Conservation (phyloP, 2,329 filamentous ascomycete genomes). For the Botrytis medusae region DNA sequence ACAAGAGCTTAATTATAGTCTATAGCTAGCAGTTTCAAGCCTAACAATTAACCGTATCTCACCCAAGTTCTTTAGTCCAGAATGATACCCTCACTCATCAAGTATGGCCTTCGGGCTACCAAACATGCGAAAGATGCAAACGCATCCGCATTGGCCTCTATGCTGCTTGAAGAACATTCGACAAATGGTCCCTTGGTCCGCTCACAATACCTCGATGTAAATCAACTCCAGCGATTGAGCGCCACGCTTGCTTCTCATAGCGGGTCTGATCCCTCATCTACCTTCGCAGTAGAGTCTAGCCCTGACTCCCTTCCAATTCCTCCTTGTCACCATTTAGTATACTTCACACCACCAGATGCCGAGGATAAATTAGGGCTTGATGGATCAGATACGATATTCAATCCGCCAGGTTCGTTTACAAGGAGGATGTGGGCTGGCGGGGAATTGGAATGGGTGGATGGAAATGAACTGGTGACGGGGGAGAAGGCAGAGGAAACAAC, state of each 20-base stretch:
- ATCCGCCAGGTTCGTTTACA: slow-evolving; percentile 59
- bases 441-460: slow-evolving; percentile 51
- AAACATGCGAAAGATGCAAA: slow-evolving; percentile 30
- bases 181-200: slow-evolving; percentile 44
- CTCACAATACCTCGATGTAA: slow-evolving; percentile 57
- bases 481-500: slow-evolving; percentile 58
- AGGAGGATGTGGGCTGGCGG: slow-evolving; percentile 69
- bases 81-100: not conserved
- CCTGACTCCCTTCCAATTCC: slow-evolving; percentile 27
- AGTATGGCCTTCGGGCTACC: slow-evolving; percentile 27
- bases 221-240: slow-evolving; percentile 61
- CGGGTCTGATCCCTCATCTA: slow-evolving; percentile 40
- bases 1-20: not conserved
- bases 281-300: slow-evolving; percentile 1
- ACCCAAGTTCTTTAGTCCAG: not conserved
- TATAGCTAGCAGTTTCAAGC: not conserved
- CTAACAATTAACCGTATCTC: not conserved
- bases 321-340: slow-evolving; percentile 59
- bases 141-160: slow-evolving; percentile 38
- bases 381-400: slow-evolving; percentile 61
- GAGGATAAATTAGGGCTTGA: slow-evolving; percentile 57
- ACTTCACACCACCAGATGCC: slow-evolving; percentile 59
- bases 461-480: slow-evolving; percentile 51
- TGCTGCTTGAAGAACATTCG: slow-evolving; percentile 43
- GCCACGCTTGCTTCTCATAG: slow-evolving; percentile 53